phyloP scores from a whole-genome alignment of 2,329 filamentous ascomycete species.

The Penicillium sp. region DNA sequence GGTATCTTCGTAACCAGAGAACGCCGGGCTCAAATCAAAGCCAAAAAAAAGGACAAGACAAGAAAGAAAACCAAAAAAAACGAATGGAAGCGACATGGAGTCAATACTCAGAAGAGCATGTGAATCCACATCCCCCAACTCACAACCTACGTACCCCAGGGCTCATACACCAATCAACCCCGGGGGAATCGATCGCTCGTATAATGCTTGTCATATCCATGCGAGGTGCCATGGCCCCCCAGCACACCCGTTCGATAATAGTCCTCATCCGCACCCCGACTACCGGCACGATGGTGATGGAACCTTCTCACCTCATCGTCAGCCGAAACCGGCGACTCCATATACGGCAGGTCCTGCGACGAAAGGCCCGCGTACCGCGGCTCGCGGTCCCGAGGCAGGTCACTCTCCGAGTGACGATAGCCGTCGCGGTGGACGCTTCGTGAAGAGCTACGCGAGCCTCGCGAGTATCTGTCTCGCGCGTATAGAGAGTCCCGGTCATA shows the following conservation, averaged over 20 bases:
- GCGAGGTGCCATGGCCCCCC: slow-evolving; percentile 30
- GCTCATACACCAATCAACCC: background rate
- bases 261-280: slow-evolving; percentile 39
- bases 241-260: slow-evolving; percentile 39
- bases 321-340: slow-evolving; percentile 25
- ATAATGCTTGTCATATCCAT: slow-evolving; percentile 30
- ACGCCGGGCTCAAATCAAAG: slow-evolving; percentile 15
- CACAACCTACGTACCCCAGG: too few relatives aligned
- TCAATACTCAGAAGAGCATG: background rate
- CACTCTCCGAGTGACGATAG: slow-evolving; percentile 41
- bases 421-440: slow-evolving; percentile 28
- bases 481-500: slow-evolving; percentile 33
- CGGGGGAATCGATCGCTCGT: slow-evolving; percentile 13
- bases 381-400: slow-evolving; percentile 30
- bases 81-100: background rate
- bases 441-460: slow-evolving; percentile 36
- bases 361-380: slow-evolving; percentile 22
- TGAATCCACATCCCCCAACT: background rate
- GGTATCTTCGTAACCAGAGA: slow-evolving; percentile 24
- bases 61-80: slow-evolving; percentile 1
- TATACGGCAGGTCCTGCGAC: slow-evolving; percentile 27
- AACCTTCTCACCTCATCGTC: slow-evolving; percentile 32
- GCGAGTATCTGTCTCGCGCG: slow-evolving; percentile 21
- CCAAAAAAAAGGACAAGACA: slow-evolving; percentile 4
- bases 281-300: slow-evolving; percentile 24